Base-by-base conservation (phyloP, 441 rosid genomes). In the Biscutella laevigata region DNA sequence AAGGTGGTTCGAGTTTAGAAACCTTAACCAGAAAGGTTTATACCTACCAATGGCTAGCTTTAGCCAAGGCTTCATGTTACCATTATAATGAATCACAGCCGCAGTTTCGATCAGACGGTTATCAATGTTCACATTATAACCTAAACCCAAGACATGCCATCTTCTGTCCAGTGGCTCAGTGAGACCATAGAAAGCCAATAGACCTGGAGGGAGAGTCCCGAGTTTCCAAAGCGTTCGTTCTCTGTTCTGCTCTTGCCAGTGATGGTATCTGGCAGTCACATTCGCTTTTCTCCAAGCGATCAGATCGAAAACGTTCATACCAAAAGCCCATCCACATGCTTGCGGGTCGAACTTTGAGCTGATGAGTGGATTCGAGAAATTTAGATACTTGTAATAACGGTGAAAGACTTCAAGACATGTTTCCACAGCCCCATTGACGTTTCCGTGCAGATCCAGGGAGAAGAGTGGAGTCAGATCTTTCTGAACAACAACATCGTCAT, bases 301-400 rank as follows among this genome's bases (percentile, higher is more conserved):
- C 51, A 91, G 63, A 61, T 91, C 94, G 28, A 91, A 91, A 29
- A 83, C 73, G 53, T 91, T 91, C 98, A 88, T 85, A 13, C 96
- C 98, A 25, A 87, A 88, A 7, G 98, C 98, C 98, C 98, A 91
- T 17, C 94, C 96, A 62, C 98, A 91, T 19, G 94, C 91, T 63
- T 85, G 98, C 0, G 95, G 98, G 50, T 91, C 96, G 32, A 91
- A 77, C 77, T 83, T 91, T 5, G 89, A 83, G 86, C 95, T 82
- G 57, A 91, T 83, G 22, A 75, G 63, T 4, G 87, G 83, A 65
- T 83, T 82, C 2, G 98, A 88, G 72, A 91, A 91, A 64, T 91
- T 91, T 34, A 91, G 78, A 69, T 88, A 88, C 88, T 82, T 88
- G 73, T 91, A 88, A 51, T 70, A 85, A 6, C 98, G 86, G 77